A percentile compares a stretch with the other conserved stretches of the same genome.
phyloP scores from a whole-genome alignment of 2,329 filamentous ascomycete species.

The Cytospora piceicola region DNA sequence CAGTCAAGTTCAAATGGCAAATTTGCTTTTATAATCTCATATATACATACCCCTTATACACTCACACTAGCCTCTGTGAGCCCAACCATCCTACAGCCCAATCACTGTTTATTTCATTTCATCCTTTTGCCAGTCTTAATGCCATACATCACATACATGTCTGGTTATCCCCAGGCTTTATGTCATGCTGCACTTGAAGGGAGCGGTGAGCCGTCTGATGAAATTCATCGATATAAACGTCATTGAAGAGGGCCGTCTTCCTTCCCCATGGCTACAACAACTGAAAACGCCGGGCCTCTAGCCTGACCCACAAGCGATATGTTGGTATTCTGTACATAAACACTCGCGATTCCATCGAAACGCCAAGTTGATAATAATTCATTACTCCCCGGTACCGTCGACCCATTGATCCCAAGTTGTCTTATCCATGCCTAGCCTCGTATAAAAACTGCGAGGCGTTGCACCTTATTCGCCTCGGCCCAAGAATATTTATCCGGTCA shows the following conservation, averaged over 20 bases:
- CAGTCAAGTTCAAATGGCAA: background rate
- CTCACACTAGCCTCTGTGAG: too few relatives aligned
- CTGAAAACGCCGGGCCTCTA: background rate
- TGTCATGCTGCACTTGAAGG: background rate
- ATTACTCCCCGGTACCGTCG: constrained; percentile 4
- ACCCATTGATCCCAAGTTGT: background rate
- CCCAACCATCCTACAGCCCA: too few relatives aligned
- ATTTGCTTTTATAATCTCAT: background rate
- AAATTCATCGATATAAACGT: background rate
- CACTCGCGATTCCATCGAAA: background rate
- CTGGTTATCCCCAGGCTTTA: too few relatives aligned
- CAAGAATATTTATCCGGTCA: background rate
- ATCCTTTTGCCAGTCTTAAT: too few relatives aligned
- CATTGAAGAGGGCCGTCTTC: background rate
- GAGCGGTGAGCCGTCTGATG: background rate
- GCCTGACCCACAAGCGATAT: background rate
- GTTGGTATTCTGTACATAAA: background rate
- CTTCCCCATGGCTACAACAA: background rate
- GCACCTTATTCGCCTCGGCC: background rate
- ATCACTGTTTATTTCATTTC: too few relatives aligned
- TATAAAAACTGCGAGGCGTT: background rate
- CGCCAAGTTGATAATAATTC: constrained; percentile 6
- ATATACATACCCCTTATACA: background rate
- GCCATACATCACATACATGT: background rate
- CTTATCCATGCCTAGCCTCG: constrained; percentile 1